phyloP scores from a whole-genome alignment of 2,329 filamentous ascomycete species.

The Ophiostoma angusticollis region DNA sequence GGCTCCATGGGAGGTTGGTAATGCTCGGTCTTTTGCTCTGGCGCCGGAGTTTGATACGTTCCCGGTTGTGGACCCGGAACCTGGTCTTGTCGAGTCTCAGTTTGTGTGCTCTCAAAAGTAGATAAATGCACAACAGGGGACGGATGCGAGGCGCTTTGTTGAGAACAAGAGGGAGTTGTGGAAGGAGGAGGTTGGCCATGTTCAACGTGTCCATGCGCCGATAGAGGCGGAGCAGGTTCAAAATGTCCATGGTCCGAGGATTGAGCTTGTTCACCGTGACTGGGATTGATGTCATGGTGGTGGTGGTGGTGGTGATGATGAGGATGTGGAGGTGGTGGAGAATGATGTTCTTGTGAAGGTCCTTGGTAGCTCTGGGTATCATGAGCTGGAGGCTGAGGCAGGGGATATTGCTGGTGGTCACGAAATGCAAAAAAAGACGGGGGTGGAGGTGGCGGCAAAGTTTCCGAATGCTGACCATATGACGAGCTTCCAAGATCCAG shows the following conservation, averaged over 20 bases:
- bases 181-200: constrained; percentile 3
- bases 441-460: constrained; percentile 14
- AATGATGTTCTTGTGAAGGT: constrained; percentile 10
- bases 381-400: constrained; percentile 2
- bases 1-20: constrained; percentile 20
- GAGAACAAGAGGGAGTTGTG: neutral
- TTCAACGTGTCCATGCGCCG: neutral
- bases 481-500: constrained; percentile 15
- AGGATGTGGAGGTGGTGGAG: no score
- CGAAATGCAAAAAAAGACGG: constrained; percentile 14
- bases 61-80: constrained; percentile 18
- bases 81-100: constrained; percentile 35
- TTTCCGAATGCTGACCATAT: constrained; percentile 20
- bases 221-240: constrained; percentile 4
- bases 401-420: constrained; percentile 14
- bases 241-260: constrained; percentile 13
- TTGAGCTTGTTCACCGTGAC: no score
- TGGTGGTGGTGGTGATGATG: constrained; percentile 11
- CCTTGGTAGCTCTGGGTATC: constrained; percentile 14
- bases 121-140: constrained; percentile 21
- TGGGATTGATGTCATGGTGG: constrained; percentile 10
- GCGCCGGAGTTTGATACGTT: constrained; percentile 25
- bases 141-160: constrained; percentile 14
- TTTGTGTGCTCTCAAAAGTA: constrained; percentile 26
- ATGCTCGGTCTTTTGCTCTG: constrained; percentile 22